A percentile compares a stretch with the other conserved stretches of the same genome.
Conservation (phyloP, 192 early-diverging fungal species). For the Paraglomus occultum region DNA sequence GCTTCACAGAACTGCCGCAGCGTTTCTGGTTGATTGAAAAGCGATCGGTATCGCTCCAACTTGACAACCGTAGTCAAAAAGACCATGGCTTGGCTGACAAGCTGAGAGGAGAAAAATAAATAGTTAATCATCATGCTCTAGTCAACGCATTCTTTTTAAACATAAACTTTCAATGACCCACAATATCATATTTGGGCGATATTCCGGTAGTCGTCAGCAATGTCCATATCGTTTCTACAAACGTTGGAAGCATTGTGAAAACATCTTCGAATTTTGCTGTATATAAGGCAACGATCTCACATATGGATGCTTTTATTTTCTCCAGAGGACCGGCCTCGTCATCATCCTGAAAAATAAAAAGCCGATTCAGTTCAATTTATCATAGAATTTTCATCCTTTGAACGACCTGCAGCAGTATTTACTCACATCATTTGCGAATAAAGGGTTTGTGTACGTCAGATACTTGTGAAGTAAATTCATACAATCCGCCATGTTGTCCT, state of each 20-base stretch:
- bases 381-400: neutral
- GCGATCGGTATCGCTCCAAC: constrained; percentile 61
- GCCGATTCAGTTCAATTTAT: neutral
- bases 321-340: constrained; percentile 81
- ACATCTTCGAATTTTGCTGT: constrained; percentile 89
- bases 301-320: constrained; percentile 90
- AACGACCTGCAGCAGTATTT: neutral
- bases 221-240: constrained; percentile 86
- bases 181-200: constrained; percentile 76
- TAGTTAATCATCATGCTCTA: too few relatives aligned
- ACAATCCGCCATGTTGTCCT: constrained; percentile 83
- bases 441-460: constrained; percentile 74
- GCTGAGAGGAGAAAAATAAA: constrained; percentile 40
- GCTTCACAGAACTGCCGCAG: constrained; percentile 84
- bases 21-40: constrained; percentile 73
- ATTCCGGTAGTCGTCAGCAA: constrained; percentile 74
- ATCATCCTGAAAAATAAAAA: constrained; percentile 57
- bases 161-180: constrained; percentile 38
- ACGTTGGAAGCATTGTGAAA: constrained; percentile 74
- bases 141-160: neutral
- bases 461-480: constrained; percentile 89
- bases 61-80: constrained; percentile 89
- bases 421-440: constrained; percentile 60
- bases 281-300: constrained; percentile 89
- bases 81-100: constrained; percentile 86